Base-by-base conservation (phyloP, 106 monocot genomes). In the Iris macrosiphon region DNA sequence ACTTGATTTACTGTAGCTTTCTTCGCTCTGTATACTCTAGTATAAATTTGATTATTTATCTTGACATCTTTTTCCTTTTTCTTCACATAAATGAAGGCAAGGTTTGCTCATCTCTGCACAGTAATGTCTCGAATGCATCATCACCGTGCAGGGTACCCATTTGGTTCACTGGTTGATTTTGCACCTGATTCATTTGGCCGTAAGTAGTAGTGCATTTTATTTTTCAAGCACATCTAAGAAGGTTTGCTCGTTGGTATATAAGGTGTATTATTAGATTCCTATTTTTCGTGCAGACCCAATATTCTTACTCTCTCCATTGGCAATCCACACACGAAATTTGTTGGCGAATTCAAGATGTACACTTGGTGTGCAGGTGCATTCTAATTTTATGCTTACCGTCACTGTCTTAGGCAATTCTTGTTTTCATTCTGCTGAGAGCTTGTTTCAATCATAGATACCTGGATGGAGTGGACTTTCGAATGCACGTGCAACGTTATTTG, bases 381-480 rank as follows among this genome's bases (percentile, higher is more conserved):
- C 29, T 7, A 0, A 11, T 7, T 34, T 29, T 62, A 24, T 47
- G 12, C 14, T 52, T 23, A 30, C 24, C 11, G 22, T 49, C 11
- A 7, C 23, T 12, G 37, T 20, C 38, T 12, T n/a, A 17, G 59
- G 26, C 16, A 14, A 10, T 24, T 7, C 6, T 43, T 38, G 24
- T 22, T 4, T 34, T 23, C n/a, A 26, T 4, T 39, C 1, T 13
- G 40, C 43, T 43, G 41, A 59, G 7, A 45, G 18, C 4, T 59
- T 44, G 7, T 31, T 6, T 20, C 17, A 21, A 22, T 48, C 14
- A 25, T 37, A 96, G 95, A 86, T 90, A 60, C 95, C 95, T 72
- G 95, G 95, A 70, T 96, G 95, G 89, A 96, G 95, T 70, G 90
- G 86, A 23, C 62, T 96, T 42, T 96, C 95, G 60, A 96, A 96